These are phyloP conservation scores for Trifolium dubium DNA, from an alignment of 306 rosid genomes.

Conservation along the genomic window DNA sequence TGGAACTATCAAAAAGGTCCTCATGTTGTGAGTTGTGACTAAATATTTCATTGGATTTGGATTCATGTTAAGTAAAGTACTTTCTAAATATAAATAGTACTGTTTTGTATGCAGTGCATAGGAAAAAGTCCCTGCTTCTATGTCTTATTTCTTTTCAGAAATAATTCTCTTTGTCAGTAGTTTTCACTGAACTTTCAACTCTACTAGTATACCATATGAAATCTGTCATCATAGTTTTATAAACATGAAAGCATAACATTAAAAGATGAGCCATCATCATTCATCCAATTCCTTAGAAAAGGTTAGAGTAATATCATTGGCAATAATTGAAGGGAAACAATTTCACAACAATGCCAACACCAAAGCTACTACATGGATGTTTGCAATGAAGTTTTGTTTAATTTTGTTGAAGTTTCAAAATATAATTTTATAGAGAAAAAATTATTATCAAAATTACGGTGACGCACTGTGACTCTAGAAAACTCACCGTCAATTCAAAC, in stretches of 20 bases:
- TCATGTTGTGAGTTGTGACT: conserved; percentile 25
- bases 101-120: conserved; percentile 17
- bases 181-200: conserved; percentile 42
- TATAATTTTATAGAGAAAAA: too few relatives aligned
- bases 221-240: neutral
- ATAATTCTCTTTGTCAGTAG: conserved; percentile 48
- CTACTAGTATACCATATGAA: neutral
- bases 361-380: neutral
- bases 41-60: conserved; percentile 5
- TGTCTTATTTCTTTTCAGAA: conserved; percentile 39
- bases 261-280: conserved; percentile 46
- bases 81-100: neutral
- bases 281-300: conserved; percentile 5
- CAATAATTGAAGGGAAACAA: conserved; percentile 3
- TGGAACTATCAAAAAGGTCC: conserved; percentile 30
- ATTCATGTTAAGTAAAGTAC: neutral
- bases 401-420: too few relatives aligned
- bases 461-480: neutral
- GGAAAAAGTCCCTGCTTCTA: conserved; percentile 34
- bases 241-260: conserved; percentile 29
- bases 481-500: too few relatives aligned
- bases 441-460: too few relatives aligned
- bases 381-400: too few relatives aligned
- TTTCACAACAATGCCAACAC: conserved; percentile 33
- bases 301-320: conserved; percentile 25